phyloP scores from a whole-genome alignment of 305 asterid genomes.

The Stenogyne calaminthoides region DNA sequence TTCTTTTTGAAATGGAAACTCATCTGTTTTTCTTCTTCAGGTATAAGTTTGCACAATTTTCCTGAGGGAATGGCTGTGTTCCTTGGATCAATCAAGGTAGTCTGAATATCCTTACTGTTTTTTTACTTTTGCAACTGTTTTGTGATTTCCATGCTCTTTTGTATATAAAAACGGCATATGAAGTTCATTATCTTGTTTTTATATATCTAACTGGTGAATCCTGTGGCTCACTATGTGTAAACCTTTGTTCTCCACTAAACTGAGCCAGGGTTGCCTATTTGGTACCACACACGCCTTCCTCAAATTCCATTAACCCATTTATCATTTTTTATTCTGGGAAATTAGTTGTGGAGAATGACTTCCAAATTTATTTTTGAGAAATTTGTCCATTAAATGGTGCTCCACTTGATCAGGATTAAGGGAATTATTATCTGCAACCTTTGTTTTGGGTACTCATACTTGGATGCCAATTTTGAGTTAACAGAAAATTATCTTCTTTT shows the following conservation, averaged over 20 bases:
- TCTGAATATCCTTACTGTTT: conserved; percentile 9
- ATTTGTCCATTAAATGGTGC: background rate
- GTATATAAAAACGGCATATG: background rate
- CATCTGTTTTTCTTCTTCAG: conserved; percentile 39
- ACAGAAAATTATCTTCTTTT: background rate
- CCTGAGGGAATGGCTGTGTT: conserved; percentile 99
- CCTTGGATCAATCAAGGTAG: conserved; percentile 90
- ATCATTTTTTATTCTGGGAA: background rate
- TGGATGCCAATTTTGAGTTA: background rate
- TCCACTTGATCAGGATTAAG: background rate
- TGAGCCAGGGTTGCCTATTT: background rate
- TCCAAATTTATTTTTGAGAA: conserved; percentile 1
- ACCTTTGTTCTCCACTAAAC: background rate
- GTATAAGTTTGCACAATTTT: conserved; percentile 94
- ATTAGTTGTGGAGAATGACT: background rate
- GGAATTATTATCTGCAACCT: background rate
- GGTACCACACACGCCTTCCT: background rate
- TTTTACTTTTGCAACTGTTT: background rate
- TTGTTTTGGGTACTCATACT: background rate
- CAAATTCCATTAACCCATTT: background rate
- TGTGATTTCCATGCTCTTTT: background rate
- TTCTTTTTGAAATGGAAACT: conserved; percentile 16
- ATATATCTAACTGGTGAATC: background rate
- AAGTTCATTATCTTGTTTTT: background rate
- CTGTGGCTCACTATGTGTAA: background rate